Evolutionary conservation across 257 asterid species (phyloP).

Genomic region (Salvia hispanica): DNA sequence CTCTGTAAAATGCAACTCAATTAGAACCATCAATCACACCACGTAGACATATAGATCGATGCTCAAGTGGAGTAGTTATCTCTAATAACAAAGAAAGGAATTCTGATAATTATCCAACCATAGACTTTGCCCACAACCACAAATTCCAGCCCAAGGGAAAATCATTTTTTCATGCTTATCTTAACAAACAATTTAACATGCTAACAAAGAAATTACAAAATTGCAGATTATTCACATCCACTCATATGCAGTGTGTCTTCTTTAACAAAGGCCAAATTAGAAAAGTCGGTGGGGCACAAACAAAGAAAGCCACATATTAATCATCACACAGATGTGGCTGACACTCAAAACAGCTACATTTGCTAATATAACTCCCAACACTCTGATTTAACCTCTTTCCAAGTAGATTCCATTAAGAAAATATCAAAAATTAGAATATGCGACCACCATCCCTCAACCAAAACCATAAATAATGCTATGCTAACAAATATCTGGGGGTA

Average conservation of each 20-base stretch:
- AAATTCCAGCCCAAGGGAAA: constrained; percentile 27
- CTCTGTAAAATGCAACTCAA: background rate
- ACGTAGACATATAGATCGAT: background rate
- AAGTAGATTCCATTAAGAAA: constrained; percentile 3
- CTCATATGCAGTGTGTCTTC: constrained; percentile 31
- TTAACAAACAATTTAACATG: constrained; percentile 20
- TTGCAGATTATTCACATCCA: constrained; percentile 39
- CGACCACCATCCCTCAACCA: background rate
- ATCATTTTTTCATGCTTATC: constrained; percentile 42
- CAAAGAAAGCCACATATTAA: constrained; percentile 48
- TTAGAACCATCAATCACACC: constrained; percentile 22
- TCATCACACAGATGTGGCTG: constrained; percentile 43
- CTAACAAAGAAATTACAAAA: constrained; percentile 26
- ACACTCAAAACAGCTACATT: constrained; percentile 13
- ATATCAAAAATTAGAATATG: background rate
- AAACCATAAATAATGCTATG: background rate
- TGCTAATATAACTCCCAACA: background rate
- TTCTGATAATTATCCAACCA: constrained; percentile 19
- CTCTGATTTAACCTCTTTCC: constrained; percentile 19
- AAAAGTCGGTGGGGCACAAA: constrained; percentile 42
- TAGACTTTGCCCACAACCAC: constrained; percentile 34
- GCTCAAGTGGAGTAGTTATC: constrained; percentile 28
- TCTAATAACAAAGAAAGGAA: constrained; percentile 24
- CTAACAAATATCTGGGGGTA: background rate
- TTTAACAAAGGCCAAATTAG: constrained; percentile 28